Conservation (phyloP, 177 flowering plant species). For the Vitis hybrid region DNA sequence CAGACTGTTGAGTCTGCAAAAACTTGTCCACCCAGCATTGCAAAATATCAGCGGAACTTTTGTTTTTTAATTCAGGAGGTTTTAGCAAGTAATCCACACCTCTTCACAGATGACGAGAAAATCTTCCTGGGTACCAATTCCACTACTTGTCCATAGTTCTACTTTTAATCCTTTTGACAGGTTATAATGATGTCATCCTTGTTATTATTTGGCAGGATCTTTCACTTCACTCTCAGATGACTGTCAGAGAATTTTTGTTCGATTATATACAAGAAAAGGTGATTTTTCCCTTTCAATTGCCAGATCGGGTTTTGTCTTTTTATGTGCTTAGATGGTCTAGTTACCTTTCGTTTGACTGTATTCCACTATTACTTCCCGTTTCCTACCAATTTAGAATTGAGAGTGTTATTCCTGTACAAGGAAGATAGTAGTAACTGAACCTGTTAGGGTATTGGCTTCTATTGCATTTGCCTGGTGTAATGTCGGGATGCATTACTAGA, state of each 20-base stretch:
- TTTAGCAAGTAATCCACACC: conserved; percentile 46
- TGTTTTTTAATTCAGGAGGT: conserved; percentile 63
- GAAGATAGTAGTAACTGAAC: no score
- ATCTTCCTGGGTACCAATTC: conserved; percentile 52
- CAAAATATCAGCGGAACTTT: conserved; percentile 78
- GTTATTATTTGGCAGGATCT: conserved; percentile 50
- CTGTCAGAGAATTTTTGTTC: conserved; percentile 84
- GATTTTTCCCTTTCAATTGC: not conserved
- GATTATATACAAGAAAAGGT: conserved; percentile 93
- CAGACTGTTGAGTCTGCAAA: conserved; percentile 41
- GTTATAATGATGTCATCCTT: conserved; percentile 4
- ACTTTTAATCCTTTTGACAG: conserved; percentile 7
- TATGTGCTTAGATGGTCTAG: not conserved
- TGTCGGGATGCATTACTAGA: no score
- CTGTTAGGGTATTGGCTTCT: no score
- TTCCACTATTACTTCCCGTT: no score
- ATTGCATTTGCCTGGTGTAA: no score
- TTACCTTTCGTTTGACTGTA: not conserved
- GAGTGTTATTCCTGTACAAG: no score
- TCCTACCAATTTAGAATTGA: no score
- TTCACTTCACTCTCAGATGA: conserved; percentile 70
- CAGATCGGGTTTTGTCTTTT: not conserved
- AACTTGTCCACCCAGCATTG: conserved; percentile 25
- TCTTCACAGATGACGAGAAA: conserved; percentile 67
- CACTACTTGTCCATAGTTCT: conserved; percentile 5